Evolutionary conservation across 2,329 filamentous ascomycete species (phyloP).

Genomic region (Juglanconis juglandina): DNA sequence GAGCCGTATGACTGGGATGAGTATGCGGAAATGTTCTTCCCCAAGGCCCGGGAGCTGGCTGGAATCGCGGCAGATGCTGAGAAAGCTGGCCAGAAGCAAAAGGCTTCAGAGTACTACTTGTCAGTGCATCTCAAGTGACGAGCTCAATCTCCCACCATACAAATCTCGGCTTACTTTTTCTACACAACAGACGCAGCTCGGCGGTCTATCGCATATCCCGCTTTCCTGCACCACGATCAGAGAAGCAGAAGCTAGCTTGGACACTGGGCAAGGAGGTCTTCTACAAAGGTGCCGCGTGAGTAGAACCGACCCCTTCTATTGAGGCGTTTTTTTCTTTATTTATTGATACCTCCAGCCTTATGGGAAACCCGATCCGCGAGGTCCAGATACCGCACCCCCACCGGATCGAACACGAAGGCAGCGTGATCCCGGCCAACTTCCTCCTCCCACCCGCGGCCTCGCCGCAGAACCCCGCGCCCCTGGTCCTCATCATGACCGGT

Average conservation of each 20-base stretch:
- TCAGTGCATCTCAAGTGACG: not conserved
- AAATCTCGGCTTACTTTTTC: too few species aligned
- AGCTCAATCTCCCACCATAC: too few species aligned
- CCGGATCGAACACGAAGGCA: not conserved
- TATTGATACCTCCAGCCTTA: constrained; percentile 25
- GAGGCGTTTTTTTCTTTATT: too few species aligned
- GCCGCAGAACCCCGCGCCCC: constrained; percentile 32
- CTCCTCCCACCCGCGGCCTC: constrained; percentile 48
- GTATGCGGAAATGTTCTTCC: constrained; percentile 63
- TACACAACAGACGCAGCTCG: constrained; percentile 50
- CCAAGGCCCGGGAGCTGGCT: constrained; percentile 56
- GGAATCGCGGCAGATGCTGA: constrained; percentile 49
- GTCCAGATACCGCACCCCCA: constrained; percentile 56
- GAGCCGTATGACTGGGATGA: constrained; percentile 30
- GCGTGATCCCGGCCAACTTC: constrained; percentile 61
- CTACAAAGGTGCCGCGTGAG: constrained; percentile 40
- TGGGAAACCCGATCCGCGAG: constrained; percentile 60
- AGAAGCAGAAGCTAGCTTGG: constrained; percentile 58
- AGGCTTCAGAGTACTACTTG: constrained; percentile 57
- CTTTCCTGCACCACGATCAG: constrained; percentile 48
- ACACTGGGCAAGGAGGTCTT: constrained; percentile 62
- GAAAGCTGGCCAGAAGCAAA: constrained; percentile 43
- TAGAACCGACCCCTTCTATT: not conserved
- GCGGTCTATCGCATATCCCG: constrained; percentile 69
- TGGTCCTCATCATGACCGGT: constrained; percentile 52